Base-by-base conservation (phyloP, 2,329 filamentous ascomycete species). In the Phialocephala subalpina region DNA sequence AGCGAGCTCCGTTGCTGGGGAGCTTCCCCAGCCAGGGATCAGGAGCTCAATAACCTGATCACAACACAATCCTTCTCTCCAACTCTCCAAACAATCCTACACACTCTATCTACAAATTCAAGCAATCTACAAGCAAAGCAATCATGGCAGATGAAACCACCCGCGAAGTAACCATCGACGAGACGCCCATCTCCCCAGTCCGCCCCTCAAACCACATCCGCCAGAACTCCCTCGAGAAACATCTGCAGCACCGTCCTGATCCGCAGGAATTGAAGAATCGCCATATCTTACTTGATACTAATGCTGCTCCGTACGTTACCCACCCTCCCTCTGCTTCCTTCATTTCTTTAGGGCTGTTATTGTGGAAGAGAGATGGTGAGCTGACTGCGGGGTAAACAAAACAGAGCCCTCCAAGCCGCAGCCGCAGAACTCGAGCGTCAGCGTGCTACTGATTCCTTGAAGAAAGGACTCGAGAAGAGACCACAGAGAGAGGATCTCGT, bases 401-500 rank as follows among this genome's bases (percentile, higher is more conserved):
- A 68, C 27, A 89, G 87, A 59, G 83, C 88, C 29, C 82, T 92
- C 40, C 90, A 92, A 79, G 83, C 86, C 18, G 82, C 82, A 63
- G 84, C 84, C 60, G 83, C 84, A 53, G 88, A 90, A 70, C 85
- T 92, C 49, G 88, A 90, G 72, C 86, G 88, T 69, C 88, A 90
- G 76, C 82, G 84, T 64, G 84, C 85, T 18, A 84, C 84, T 12
- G 88, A 92, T 75, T 87, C 80, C 69, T 77, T 92, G 69, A 90
- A 88, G 79, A 90, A 89, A 77, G 84, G 86, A 29, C 81, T 92
- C 14, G 84, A 87, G 71, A 83, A 86, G 64, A 80, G 90, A 18
- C 87, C 88, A 4, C 86, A 93, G 25, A 89, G 92, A 64, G 87
- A 93, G 40, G 88, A 93, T 74, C 84, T 97, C 25, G 82, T 97